phyloP scores from a whole-genome alignment of 139 green algal genomes.

The Micractinium sp. region DNA sequence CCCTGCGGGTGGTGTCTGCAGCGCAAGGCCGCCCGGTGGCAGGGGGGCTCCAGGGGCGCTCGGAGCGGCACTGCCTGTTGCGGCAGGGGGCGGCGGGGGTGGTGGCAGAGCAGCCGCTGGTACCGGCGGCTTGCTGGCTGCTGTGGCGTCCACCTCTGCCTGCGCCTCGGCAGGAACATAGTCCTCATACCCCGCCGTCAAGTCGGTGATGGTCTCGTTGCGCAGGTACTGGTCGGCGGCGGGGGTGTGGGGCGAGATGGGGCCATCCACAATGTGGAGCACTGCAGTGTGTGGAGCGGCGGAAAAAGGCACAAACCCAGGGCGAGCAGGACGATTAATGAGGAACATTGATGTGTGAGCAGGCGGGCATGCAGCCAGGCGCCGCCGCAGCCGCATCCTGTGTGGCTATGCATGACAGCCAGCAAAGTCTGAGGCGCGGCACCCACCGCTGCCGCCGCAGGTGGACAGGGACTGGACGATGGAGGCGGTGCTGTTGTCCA shows the following conservation, averaged over 20 bases:
- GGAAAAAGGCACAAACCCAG: no score
- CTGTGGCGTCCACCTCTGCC: constrained; percentile 24
- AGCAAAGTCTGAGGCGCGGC: not conserved
- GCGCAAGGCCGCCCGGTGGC: not conserved
- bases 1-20: not conserved
- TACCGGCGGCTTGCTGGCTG: not conserved
- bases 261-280: not conserved
- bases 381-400: no score
- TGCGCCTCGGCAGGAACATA: not conserved
- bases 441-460: constrained; percentile 25
- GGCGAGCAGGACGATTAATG: no score
- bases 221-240: not conserved
- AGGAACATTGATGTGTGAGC: no score
- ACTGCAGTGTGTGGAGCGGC: not conserved
- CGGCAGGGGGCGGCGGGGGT: not conserved
- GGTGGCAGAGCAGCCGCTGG: not conserved
- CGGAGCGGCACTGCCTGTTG: not conserved
- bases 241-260: not conserved
- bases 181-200: not conserved
- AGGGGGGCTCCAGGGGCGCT: no score
- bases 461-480: not conserved
- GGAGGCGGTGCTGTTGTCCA: not conserved
- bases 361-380: no score
- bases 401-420: no score
- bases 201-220: not conserved